These are phyloP conservation scores for Cryptococcus sp. DNA, from an alignment of 1,284 basidiomycete genomes.

Conservation along the genomic window DNA sequence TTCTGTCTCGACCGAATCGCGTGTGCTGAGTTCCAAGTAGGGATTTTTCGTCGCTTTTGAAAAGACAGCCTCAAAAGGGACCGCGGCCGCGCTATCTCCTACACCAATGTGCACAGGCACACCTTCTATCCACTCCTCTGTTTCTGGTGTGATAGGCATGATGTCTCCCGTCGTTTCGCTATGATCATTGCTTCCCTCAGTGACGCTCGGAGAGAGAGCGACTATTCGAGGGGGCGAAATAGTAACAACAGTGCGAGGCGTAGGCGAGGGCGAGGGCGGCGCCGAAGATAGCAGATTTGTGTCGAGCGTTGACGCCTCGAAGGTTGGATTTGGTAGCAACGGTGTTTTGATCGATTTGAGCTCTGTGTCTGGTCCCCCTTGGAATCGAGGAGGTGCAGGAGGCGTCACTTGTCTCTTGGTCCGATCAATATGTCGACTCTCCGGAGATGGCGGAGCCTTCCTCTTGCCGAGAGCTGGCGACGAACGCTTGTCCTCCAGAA, in stretches of 20 bases:
- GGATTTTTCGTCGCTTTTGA: background rate
- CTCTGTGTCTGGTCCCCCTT: background rate
- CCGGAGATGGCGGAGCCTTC: conserved; percentile 12
- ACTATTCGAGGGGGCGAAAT: background rate
- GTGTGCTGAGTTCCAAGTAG: background rate
- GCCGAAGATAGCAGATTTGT: conserved; percentile 1
- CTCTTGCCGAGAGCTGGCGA: background rate
- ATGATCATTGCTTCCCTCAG: background rate
- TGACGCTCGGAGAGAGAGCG: background rate
- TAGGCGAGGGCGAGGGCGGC: conserved; percentile 8
- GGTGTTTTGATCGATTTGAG: background rate
- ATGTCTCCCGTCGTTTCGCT: conserved; percentile 6
- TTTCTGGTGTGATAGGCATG: conserved; percentile 16
- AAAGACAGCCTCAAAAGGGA: background rate
- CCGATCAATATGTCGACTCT: conserved; percentile 10
- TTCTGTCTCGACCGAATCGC: background rate
- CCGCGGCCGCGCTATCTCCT: background rate
- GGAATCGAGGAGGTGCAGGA: conserved; percentile 6
- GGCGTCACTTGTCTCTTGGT: conserved; percentile 7
- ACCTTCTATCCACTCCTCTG: conserved; percentile 7
- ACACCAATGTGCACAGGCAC: background rate
- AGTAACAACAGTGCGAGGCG: background rate
- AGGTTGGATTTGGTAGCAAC: background rate
- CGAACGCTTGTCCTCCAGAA: background rate
- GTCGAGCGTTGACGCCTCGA: background rate